Evolutionary conservation across 352 stramenopile species (phyloP), one percentile per base, ranked within the genome.

Genomic region (Thalassiosira pacifica): DNA sequence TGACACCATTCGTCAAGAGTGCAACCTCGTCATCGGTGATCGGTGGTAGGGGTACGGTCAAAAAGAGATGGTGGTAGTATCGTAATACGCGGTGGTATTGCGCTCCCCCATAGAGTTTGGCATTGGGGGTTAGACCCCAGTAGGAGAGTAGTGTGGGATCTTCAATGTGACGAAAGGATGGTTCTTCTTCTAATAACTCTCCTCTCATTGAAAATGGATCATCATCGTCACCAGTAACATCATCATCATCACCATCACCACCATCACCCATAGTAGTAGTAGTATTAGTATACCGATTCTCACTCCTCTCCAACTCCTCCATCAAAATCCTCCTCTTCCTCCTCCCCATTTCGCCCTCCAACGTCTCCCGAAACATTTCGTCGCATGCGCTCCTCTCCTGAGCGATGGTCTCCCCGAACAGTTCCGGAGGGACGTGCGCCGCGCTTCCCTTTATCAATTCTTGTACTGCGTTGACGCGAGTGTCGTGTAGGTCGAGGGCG

Each of bases 1-100:
- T 82, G 34, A 82, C 75, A 63, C 74, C 64, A 53, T 82, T 82
- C 1, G 64, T 76, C 8, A 82, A 45, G 27, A 82, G 61, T 9
- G 74, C 74, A 37, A 81, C 63, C 19, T 82, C 74, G 64, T 82
- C 64, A 68, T 74, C 74, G 22, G 74, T 82, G 31, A 82, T 82
- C 31, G 64, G 63, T 18, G 74, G 74, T 1, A 82, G 32, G 19
- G 74, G 74, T 10, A 68, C 74, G 19, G 74, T 82, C 2, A 82
- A 52, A 24, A 82, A 82, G 0, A 82, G 52, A 55, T 82, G 74
- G 18, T 82, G 74, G 40, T 82, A 82, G 52, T 82, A 82, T 8
- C 74, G 63, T 9, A 82, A 8, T 27, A 70, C 64, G 24, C 74
- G 18, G 26, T 82, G 74, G 29, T 82, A 82, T 65, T 82, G 74